Conservation (phyloP, 78 protist species). For the Neovahlkampfia damariscottae region DNA sequence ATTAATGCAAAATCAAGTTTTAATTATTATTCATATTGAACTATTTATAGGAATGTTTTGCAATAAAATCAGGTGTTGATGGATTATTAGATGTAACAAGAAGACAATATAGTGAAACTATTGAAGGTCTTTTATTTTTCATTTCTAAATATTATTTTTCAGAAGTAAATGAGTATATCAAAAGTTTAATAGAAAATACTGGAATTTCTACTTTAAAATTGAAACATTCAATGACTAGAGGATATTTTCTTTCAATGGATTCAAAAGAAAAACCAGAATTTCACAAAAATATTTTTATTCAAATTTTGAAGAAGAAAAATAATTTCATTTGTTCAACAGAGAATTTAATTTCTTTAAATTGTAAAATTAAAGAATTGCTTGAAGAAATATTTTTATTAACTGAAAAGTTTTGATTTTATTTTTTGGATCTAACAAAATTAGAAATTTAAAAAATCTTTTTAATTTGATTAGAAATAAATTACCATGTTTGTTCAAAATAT, state of each 20-base stretch:
- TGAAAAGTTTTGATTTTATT: not conserved
- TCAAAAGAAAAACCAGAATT: not conserved
- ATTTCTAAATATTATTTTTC: not conserved
- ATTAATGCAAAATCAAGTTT: not conserved
- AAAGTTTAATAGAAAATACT: not conserved
- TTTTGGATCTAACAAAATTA: not conserved
- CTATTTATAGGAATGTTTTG: slow-evolving; percentile 15
- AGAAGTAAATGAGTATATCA: not conserved
- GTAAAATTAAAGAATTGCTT: not conserved
- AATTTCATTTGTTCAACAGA: not conserved
- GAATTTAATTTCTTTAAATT: not conserved
- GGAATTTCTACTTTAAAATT: not conserved
- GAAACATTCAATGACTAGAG: not conserved
- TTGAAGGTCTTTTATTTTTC: not conserved
- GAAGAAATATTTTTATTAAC: slow-evolving; percentile 3
- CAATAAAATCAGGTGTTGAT: slow-evolving; percentile 17
- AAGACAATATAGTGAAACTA: slow-evolving; percentile 1
- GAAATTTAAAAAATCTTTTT: not conserved
- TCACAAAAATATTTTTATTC: not conserved
- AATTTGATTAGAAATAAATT: not conserved
- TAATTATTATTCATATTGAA: too few relatives aligned
- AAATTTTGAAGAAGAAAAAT: not conserved
- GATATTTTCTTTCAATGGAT: not conserved
- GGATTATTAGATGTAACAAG: slow-evolving; percentile 21
- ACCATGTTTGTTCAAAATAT: not conserved